Conservation (phyloP, 352 stramenopile species). For the Phytophthora lateralis region DNA sequence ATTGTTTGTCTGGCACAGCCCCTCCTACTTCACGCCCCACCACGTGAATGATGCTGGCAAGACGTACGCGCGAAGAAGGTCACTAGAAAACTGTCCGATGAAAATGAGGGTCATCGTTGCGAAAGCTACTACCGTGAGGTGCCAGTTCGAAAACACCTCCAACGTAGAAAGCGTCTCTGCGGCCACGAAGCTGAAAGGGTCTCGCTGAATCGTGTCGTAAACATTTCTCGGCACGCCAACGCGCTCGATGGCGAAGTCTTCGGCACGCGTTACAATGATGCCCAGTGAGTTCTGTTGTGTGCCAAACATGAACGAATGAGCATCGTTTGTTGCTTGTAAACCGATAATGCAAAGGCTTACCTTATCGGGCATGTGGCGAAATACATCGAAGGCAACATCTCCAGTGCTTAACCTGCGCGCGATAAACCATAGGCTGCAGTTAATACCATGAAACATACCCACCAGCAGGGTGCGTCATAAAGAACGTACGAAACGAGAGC, state of each 20-base stretch:
- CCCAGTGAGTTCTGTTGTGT: constrained; percentile 49
- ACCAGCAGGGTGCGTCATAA: not conserved
- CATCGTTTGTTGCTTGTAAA: not conserved
- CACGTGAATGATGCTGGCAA: constrained; percentile 68
- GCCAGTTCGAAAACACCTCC: constrained; percentile 85
- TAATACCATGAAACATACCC: not conserved
- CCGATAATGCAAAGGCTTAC: constrained; percentile 26
- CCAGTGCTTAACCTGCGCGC: constrained; percentile 51
- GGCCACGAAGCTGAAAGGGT: constrained; percentile 88
- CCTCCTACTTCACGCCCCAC: constrained; percentile 36
- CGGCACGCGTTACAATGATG: constrained; percentile 62
- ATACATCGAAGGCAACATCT: constrained; percentile 82
- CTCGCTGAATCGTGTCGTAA: constrained; percentile 84
- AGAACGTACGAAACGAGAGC: constrained; percentile 47
- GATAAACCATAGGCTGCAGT: not conserved
- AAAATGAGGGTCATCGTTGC: constrained; percentile 86
- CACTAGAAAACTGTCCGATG: constrained; percentile 81
- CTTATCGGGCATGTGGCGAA: constrained; percentile 89
- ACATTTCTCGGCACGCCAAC: constrained; percentile 70
- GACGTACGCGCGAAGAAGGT: constrained; percentile 65
- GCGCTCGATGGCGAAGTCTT: constrained; percentile 56
- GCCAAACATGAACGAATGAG: not conserved
- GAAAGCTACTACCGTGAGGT: constrained; percentile 75
- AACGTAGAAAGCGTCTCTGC: constrained; percentile 84
- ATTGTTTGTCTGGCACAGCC: not conserved